phyloP scores from a whole-genome alignment of 176 grass and related monocot genomes.

The Areca catechu region DNA sequence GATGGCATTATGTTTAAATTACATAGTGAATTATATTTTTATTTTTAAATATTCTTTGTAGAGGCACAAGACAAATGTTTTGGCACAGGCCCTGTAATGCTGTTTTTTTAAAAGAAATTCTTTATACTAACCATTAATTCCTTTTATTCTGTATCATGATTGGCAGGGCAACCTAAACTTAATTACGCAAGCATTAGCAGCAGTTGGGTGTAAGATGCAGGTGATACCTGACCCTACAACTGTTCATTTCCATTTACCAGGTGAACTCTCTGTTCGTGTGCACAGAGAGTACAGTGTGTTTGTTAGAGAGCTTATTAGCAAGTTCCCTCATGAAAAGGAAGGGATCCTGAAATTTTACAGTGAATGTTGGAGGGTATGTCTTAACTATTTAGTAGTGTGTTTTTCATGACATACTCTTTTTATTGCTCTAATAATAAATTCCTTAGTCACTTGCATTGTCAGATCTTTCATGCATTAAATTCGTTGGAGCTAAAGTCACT shows the following conservation, averaged over 20 bases:
- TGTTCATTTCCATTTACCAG: slow-evolving; percentile 81
- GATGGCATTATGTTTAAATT: too few relatives aligned
- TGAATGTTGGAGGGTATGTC: slow-evolving; percentile 75
- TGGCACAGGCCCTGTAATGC: too few relatives aligned
- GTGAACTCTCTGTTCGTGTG: slow-evolving; percentile 61
- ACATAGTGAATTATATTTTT: too few relatives aligned
- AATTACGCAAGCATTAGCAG: slow-evolving; percentile 73
- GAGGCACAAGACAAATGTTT: too few relatives aligned
- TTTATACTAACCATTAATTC: neutral
- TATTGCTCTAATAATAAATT: neutral
- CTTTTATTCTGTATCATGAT: neutral
- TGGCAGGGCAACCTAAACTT: slow-evolving; percentile 83
- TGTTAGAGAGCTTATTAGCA: slow-evolving; percentile 43
- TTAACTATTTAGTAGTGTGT: neutral
- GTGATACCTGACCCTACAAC: slow-evolving; percentile 82
- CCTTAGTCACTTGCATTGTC: neutral
- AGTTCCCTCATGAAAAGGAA: slow-evolving; percentile 86
- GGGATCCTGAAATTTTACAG: slow-evolving; percentile 75
- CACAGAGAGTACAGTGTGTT: slow-evolving; percentile 72
- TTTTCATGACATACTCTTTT: neutral
- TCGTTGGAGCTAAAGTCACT: slow-evolving; percentile 86
- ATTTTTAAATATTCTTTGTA: too few relatives aligned
- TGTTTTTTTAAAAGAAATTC: neutral
- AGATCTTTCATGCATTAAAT: slow-evolving; percentile 93
- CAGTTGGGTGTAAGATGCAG: slow-evolving; percentile 74